Base-by-base conservation (phyloP, 2,329 filamentous ascomycete genomes). In the Curvularia sp. region DNA sequence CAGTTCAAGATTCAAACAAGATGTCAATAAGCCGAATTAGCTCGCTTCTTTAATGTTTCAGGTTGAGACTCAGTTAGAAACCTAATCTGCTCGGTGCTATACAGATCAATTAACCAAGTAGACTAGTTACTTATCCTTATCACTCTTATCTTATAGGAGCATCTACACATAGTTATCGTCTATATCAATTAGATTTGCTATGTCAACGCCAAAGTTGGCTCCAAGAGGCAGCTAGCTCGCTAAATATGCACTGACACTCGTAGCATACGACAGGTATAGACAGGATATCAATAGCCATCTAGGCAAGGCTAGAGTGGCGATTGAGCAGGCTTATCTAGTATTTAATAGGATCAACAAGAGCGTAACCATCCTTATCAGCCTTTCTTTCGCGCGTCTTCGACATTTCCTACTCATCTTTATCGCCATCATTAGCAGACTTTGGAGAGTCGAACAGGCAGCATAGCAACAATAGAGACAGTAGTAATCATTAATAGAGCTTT, bases 241-340 rank as follows among this genome's bases (percentile, higher is more conserved):
- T 51, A n/a, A 51, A 49, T 9, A 49, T 38, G 10, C 31, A 24
- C 47, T 26, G 12, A 10, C 10, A 49, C 22, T 49, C 47, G 49
- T 26, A 51, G 26, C 26, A 41, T 42, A 51, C 22, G 39, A 28
- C 39, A 51, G 49, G 38, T 50, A 50, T 50, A 50, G 48, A 20
- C 13, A 50, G 48, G 5, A 50, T 41, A 50, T 50, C 24, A 50
- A 50, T 50, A 50, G 33, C 48, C 35, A 50, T 50, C 35, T 42
- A 26, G 35, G 48, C 48, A 50, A n/a, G 35, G 48, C 22, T 50
- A 42, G 48, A 26, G 48, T 50, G 26, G 35, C 35, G 13, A 50
- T 50, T 20, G n/a, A 15, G 48, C 35, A 50, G 26, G 33, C n/a
- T 26, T 50, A 20, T 35, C 48, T 30, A 41, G 26, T 41, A 28